Conservation (phyloP, 805 yeast genomes). For the Metschnikowia cerradonensis region DNA sequence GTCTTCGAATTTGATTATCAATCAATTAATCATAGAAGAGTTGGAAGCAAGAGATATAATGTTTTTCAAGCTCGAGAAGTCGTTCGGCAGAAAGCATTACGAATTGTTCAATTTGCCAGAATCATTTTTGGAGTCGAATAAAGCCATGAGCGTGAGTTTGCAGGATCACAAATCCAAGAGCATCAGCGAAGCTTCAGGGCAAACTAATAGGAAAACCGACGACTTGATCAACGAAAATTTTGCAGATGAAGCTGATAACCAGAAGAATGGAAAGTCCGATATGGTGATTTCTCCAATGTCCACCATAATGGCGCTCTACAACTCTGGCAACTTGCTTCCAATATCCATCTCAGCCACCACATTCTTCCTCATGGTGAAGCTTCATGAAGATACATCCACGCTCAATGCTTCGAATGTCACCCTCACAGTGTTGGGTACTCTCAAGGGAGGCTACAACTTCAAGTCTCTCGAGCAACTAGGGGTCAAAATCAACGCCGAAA, state of each 20-base stretch:
- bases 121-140: conserved; percentile 1
- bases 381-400: conserved; percentile 13
- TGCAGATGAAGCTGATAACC: background rate
- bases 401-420: background rate
- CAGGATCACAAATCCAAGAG: background rate
- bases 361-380: conserved; percentile 27
- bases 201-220: too few relatives aligned
- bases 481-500: conserved; percentile 19
- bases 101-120: conserved; percentile 1
- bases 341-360: conserved; percentile 31
- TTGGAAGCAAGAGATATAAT: conserved; percentile 37
- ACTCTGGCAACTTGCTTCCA: conserved; percentile 28
- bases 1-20: conserved; percentile 46
- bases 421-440: conserved; percentile 23
- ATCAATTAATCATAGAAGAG: conserved; percentile 52
- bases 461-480: conserved; percentile 21
- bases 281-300: conserved; percentile 4
- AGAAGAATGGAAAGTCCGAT: background rate
- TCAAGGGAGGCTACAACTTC: conserved; percentile 15
- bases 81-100: conserved; percentile 1
- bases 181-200: background rate
- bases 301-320: conserved; percentile 18
- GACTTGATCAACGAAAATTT: background rate
- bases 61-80: conserved; percentile 19
- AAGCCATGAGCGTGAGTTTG: conserved; percentile 1